Base-by-base conservation (phyloP, 2,329 filamentous ascomycete genomes). In the Emericellopsis cladophorae region DNA sequence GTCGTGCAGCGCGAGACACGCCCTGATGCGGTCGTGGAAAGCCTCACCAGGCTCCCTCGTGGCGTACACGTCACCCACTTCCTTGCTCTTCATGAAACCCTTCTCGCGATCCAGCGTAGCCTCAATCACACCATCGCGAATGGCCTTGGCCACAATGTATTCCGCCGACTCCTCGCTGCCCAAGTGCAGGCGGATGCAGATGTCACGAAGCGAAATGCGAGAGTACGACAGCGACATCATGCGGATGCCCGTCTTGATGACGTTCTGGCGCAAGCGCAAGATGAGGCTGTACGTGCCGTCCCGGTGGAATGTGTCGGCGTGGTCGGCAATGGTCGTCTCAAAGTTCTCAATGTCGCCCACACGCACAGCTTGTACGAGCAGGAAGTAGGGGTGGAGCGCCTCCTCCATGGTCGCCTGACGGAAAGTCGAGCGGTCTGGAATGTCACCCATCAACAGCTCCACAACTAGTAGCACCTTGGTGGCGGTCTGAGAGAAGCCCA, bases 201-300 rank as follows among this genome's bases (percentile, higher is more conserved):
- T 98, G 58, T 98, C 92, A 44, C 92, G 83, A 42, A 98, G 75
- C 1, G 90, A 95, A 55, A 98, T 98, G 47, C 90, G 85, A 45
- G 90, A 95, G 69, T 98, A 98, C 16, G 89, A 95, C 48, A 98
- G 72, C 33, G 90, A 96, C 78, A 98, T 94, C 88, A 96, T 95
- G 51, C 92, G 87, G 48, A 98, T 95, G 49, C 92, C 92, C 4
- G 92, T 98, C 72, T 95, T 95, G 77, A 98, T 96, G 56, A 98
- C 92, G 58, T 98, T 98, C 65, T 98, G 92, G 52, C 92, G 81
- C 46, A 98, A 74, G 47, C 92, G 89, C 47, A 96, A 75, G 53
- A 96, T 93, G 43, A 98, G 73, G 10, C 89, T 94, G 68, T 96
- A 96, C 16, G 90, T 96, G 43, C 86, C 86, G 58, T 98, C 92